Base-by-base conservation (phyloP, 768 basidiomycete genomes). In the Agrocybe pediades region DNA sequence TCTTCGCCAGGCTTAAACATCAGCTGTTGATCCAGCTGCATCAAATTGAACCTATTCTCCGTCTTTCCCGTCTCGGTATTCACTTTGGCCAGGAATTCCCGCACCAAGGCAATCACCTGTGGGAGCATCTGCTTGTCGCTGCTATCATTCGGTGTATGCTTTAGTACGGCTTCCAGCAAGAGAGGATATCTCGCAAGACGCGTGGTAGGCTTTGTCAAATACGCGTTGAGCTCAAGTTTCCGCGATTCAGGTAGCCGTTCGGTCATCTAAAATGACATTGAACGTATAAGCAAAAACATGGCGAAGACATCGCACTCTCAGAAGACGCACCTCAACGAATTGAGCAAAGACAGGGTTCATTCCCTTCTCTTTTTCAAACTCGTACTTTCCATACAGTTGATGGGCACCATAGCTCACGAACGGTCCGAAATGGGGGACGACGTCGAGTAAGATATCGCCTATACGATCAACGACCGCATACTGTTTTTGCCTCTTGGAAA, bases 321-420 rank as follows among this genome's bases (percentile, higher is more conserved):
- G 7, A 11, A 21, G 26, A 78, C 84, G 48, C 61, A 93, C 95
- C 79, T 98, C 97, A 25, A 98, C 97, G 69, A 98, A 99, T 55
- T 85, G 84, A 48, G 93, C 89, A 73, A 99, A 99, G 11, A 86
- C 90, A 5, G 89, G 83, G 72, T 99, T 99, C 46, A 86, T 81
- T 51, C 81, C 86, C 77, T 98, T 98, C 79, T 98, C 97, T 79
- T 92, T 96, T 77, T 99, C 97, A 69, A 99, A 98, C 73, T 98
- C 95, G 68, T 93, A 98, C 71, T 98, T 99, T 11, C 97, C 97
- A 65, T 96, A 98, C 52, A 98, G 75, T 70, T 99, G 97, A 66
- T 98, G 96, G 8, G 94, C 87, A 41, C 96, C 97, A 64, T 98
- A 99, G 27, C 84, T 85, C 44, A 98, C 95, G 64, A 98, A 99